phyloP scores from a whole-genome alignment of 805 yeast species.

The Yarrowia deformans region DNA sequence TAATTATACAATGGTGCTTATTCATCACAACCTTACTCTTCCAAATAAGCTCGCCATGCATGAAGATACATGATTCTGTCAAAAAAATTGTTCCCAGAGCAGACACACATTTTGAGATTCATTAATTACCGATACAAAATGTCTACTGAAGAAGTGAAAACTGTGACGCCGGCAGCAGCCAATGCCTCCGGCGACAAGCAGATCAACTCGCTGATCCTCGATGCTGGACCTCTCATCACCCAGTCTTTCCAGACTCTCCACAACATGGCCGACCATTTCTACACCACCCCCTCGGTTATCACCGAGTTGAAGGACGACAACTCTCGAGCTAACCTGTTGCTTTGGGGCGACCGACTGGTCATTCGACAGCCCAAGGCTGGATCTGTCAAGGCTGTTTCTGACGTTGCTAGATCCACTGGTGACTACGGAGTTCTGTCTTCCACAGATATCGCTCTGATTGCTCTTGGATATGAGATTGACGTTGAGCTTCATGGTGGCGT shows the following conservation, averaged over 20 bases:
- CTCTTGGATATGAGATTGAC: slow-evolving; percentile 88
- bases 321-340: slow-evolving; percentile 75
- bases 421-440: slow-evolving; percentile 86
- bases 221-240: slow-evolving; percentile 94
- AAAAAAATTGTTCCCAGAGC: slow-evolving; percentile 8
- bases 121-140: neutral
- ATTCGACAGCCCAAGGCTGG: slow-evolving; percentile 76
- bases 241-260: slow-evolving; percentile 78
- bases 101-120: neutral
- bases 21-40: neutral
- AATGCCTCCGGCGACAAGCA: neutral
- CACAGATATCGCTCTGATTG: slow-evolving; percentile 91
- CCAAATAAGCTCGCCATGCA: slow-evolving; percentile 8
- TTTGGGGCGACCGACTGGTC: slow-evolving; percentile 80
- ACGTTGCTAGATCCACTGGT: slow-evolving; percentile 87
- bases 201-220: slow-evolving; percentile 64
- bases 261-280: slow-evolving; percentile 72
- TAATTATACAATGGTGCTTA: neutral
- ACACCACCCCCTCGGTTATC: slow-evolving; percentile 90
- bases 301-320: slow-evolving; percentile 86
- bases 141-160: neutral
- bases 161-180: neutral
- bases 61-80: slow-evolving; percentile 7
- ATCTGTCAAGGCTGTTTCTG: slow-evolving; percentile 68
- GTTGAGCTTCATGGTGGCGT: slow-evolving; percentile 58